Base-by-base conservation (phyloP, 768 basidiomycete species). In the Cubamyces lactineus region DNA sequence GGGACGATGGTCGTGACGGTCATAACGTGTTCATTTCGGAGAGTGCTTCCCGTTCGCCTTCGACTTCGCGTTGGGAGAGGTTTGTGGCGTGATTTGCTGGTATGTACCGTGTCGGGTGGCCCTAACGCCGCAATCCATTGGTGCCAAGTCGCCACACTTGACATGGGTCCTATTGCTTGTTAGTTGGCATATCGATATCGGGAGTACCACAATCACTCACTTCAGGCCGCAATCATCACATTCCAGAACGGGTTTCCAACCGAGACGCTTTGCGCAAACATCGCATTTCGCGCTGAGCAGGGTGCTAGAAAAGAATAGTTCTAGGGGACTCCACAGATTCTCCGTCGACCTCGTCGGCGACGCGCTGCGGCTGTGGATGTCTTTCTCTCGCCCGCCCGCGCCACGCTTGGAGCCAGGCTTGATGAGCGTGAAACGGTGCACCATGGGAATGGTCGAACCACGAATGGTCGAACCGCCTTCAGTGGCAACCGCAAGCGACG, bases 191-290 rank as follows among this genome's bases (percentile, higher is more conserved):
- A n/a, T n/a, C 15, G n/a, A 28, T 19, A n/a, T 9, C 42, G 38
- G 50, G 7, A 24, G 23, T 11, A 39, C 19, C 19, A 23, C 19
- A 50, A 50, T 30, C 19, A 72, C 82, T 57, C 59, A 89, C 86
- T 86, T 82, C 68, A 92, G 74, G 26, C 89, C 87, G 74, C 94
- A 96, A 74, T 96, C 94, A 73, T 96, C 94, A 71, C 94, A 96
- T 69, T 91, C 86, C 19, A 96, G 76, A 34, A 89, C 83, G 21
- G 92, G 86, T 72, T 93, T 95, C 87, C 90, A 88, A 13, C 93
- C 93, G 41, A 96, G 78, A 49, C 91, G 78, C 79, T 94, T 95
- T 45, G 72, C 70, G 69, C 94, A 96, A 17, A 94, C 75, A 73
- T 92, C 92, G 68, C 94, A 96, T 71, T 89, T 94, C 51, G 86